Evolutionary conservation across 331 rosid species (phyloP), one percentile per base, ranked within the genome.

Genomic region (Rosa hybrid): DNA sequence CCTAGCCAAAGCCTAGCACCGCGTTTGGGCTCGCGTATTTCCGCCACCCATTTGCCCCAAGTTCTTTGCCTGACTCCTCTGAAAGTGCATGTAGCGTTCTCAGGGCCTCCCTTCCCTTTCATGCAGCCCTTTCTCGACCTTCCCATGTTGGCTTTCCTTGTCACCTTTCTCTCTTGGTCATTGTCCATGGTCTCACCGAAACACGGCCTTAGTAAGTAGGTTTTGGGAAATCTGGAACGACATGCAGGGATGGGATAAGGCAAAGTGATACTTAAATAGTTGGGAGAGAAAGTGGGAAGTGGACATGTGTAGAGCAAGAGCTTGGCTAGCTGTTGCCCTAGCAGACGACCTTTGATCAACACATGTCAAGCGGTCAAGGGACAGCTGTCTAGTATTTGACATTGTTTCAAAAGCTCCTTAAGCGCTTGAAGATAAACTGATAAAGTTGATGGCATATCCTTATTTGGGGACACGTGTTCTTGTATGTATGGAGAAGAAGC

Each of bases 31-130:
- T 79, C 86, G 5, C 88, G 63, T 7, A 85, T 85, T 62, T 85
- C 86, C 8, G 86, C 84, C 46, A 85, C 86, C 88, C 88, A 85
- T 79, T 85, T 79, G 4, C 86, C 88, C 86, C 88, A 85, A 23
- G 88, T 85, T 54, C 88, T 62, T 70, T 85, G 88, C 76, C 86
- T 62, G 42, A 85, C 84, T 16, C 88, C 88, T 38, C 68, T 75
- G 81, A 73, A 85, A 30, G 48, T 82, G 60, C 86, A 82, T 23
- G 8, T 44, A 1, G 57, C 74, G 39, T 85, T 85, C 62, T 85
- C 79, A 0, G 86, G 88, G 41, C 88, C 88, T 68, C 88, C 88
- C 74, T 85, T 82, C 18, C 88, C 88, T 71, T 71, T 82, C 86
- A 82, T 82, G 72, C 84, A 51, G 49, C 81, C 75, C 75, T 85